Conservation (phyloP, 176 grass and related monocot genomes). For the Leersia perrieri region DNA sequence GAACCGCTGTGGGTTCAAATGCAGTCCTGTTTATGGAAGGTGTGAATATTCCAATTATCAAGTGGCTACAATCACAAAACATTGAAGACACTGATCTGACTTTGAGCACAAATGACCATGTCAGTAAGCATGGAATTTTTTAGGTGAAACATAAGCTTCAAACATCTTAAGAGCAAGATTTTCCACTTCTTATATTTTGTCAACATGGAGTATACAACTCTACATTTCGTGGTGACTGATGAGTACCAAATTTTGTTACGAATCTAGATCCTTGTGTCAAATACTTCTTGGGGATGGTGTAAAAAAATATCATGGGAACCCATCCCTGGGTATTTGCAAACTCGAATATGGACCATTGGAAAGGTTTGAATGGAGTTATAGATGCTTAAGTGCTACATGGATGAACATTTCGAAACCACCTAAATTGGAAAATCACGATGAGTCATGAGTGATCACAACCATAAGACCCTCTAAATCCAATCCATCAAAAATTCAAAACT, state of each 20-base stretch:
- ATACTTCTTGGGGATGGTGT: neutral
- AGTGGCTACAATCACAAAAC: too few species aligned
- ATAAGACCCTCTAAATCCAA: neutral
- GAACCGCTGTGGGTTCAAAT: neutral
- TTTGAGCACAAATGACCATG: neutral
- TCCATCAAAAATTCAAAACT: neutral
- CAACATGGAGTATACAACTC: neutral
- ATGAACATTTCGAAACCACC: neutral
- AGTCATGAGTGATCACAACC: neutral
- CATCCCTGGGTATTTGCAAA: neutral
- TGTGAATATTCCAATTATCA: neutral
- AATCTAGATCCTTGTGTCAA: neutral
- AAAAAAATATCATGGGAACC: neutral
- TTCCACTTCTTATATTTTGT: neutral
- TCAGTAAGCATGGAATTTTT: conserved; percentile 7
- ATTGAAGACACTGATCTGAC: neutral
- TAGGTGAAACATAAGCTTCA: neutral
- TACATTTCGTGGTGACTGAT: neutral
- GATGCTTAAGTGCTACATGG: neutral
- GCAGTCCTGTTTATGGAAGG: neutral
- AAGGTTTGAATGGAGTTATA: neutral
- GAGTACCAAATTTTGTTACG: neutral
- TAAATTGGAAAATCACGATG: neutral
- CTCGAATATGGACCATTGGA: neutral
- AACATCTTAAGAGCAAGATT: neutral